Evolutionary conservation across 768 basidiomycete genomes (phyloP).

Genomic region (Lentinus tigrinus): DNA sequence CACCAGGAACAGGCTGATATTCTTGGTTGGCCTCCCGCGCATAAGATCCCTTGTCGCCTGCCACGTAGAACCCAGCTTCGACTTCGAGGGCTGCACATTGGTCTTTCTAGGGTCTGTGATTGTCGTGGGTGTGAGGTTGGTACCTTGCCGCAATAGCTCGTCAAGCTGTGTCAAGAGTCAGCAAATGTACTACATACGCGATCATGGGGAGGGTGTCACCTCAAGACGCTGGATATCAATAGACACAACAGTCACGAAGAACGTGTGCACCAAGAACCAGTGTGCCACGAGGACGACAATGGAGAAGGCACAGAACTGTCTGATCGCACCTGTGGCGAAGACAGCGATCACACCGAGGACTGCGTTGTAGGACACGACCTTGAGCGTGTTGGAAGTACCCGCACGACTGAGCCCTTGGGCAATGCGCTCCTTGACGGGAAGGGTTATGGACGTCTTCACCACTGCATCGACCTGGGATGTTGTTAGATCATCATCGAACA

Average conservation of each 20-base stretch:
- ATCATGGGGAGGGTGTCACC: constrained; percentile 37
- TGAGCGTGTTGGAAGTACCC: constrained; percentile 89
- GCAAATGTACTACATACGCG: constrained; percentile 7
- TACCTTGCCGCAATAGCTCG: constrained; percentile 78
- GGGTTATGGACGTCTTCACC: constrained; percentile 77
- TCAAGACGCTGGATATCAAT: constrained; percentile 96
- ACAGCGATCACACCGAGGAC: constrained; percentile 76
- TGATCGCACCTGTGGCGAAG: constrained; percentile 75
- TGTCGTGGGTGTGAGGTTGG: constrained; percentile 49
- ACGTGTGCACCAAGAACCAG: constrained; percentile 96
- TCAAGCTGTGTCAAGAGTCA: constrained; percentile 52
- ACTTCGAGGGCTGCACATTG: constrained; percentile 26
- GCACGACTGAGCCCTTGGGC: constrained; percentile 86
- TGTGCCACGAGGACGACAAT: constrained; percentile 94
- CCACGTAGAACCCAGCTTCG: constrained; percentile 45
- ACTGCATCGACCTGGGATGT: constrained; percentile 75
- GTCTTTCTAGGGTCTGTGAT: constrained; percentile 23
- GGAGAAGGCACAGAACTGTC: constrained; percentile 92
- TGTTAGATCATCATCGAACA: constrained; percentile 22
- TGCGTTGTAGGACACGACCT: constrained; percentile 83
- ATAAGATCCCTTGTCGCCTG: constrained; percentile 46
- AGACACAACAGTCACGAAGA: constrained; percentile 91
- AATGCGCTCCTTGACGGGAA: constrained; percentile 89
- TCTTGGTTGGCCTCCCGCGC: constrained; percentile 68
- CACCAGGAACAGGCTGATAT: constrained; percentile 80